Percentiles rank a stretch among this genome's conserved stretches.
phyloP scores from a whole-genome alignment of 805 yeast genomes.

The Yarrowia deformans region DNA sequence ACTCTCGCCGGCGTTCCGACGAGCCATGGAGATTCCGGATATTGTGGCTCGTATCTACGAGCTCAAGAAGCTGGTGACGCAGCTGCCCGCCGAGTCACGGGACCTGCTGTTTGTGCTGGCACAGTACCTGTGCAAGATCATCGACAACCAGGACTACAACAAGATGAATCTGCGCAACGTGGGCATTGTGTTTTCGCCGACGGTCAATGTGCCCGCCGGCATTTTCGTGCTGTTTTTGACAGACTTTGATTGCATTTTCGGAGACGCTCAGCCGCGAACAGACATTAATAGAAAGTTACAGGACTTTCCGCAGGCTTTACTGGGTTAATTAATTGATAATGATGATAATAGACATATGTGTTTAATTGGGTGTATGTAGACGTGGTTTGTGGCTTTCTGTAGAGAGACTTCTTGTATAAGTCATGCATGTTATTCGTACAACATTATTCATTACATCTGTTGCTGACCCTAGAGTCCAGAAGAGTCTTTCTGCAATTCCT shows the following conservation, averaged over 20 bases:
- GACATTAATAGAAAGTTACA: conserved; percentile 37
- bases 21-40: conserved; percentile 49
- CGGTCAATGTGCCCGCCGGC: conserved; percentile 70
- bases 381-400: no score
- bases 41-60: conserved; percentile 45
- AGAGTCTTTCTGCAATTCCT: neutral
- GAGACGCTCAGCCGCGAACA: conserved; percentile 49
- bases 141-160: conserved; percentile 66
- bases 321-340: conserved; percentile 23
- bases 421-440: no score
- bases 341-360: conserved; percentile 40
- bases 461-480: no score
- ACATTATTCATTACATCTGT: no score
- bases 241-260: conserved; percentile 69
- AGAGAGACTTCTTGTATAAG: no score
- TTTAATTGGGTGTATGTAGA: no score
- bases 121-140: conserved; percentile 69
- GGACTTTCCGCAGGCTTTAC: conserved; percentile 37
- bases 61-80: conserved; percentile 50
- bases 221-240: conserved; percentile 65
- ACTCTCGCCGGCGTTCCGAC: conserved; percentile 53
- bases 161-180: conserved; percentile 84
- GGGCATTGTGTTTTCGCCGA: conserved; percentile 83
- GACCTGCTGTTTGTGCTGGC: conserved; percentile 71
- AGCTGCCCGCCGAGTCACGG: conserved; percentile 62